Percentiles rank a stretch among this genome's conserved stretches.
Conservation (phyloP, 2,329 filamentous ascomycete species). For the Xylaria sp. region DNA sequence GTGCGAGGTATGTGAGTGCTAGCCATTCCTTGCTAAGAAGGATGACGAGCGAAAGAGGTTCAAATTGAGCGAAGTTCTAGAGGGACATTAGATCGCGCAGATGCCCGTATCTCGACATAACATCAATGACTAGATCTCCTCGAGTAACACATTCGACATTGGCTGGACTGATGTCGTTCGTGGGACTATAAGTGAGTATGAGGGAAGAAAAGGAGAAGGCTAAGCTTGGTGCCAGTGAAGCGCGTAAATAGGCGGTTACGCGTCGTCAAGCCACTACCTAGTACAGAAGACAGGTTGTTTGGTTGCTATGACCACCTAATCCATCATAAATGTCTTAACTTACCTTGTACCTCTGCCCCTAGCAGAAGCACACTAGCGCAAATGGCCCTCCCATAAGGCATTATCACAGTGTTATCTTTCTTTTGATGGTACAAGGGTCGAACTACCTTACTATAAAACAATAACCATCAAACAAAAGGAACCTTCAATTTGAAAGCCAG, state of each 20-base stretch:
- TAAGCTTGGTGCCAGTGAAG: constrained; percentile 35
- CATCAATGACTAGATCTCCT: constrained; percentile 47
- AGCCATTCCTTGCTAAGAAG: constrained; percentile 45
- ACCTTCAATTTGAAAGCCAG: neutral
- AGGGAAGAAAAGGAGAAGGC: constrained; percentile 22
- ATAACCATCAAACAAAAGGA: neutral
- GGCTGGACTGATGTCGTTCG: constrained; percentile 35
- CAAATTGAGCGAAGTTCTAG: constrained; percentile 45
- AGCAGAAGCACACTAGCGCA: neutral
- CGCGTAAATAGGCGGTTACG: constrained; percentile 23
- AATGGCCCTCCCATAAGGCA: neutral
- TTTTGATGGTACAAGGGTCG: neutral
- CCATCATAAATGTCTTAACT: neutral
- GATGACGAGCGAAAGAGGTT: constrained; percentile 60
- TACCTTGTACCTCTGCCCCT: neutral
- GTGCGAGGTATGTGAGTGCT: constrained; percentile 65
- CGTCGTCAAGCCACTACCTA: constrained; percentile 28
- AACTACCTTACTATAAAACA: neutral
- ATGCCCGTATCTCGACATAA: constrained; percentile 51
- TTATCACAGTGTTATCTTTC: neutral
- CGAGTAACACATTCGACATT: constrained; percentile 44
- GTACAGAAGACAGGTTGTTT: neutral
- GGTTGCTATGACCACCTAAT: constrained; percentile 31
- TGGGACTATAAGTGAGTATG: constrained; percentile 38
- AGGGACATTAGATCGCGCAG: constrained; percentile 33